Evolutionary conservation across 164 flowering plant species (phyloP).

Genomic region (Paratinospora sagittata): DNA sequence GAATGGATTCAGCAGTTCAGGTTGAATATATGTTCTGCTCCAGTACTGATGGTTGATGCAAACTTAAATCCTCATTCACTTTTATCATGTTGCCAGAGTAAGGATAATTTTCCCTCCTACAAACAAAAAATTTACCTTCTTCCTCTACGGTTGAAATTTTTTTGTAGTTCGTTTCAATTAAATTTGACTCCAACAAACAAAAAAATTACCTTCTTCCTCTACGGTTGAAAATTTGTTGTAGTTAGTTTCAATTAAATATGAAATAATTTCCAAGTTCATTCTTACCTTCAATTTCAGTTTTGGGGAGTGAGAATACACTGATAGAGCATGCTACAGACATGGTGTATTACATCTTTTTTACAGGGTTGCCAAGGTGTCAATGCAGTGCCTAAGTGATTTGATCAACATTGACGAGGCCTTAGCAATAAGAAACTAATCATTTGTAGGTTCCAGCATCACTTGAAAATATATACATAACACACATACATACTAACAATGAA

Average conservation of each 20-base stretch:
- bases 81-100: constrained; percentile 68
- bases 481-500: not conserved
- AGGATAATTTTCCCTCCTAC: not conserved
- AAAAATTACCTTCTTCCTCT: not conserved
- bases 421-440: too few species aligned
- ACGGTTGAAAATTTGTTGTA: not conserved
- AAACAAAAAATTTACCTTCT: not conserved
- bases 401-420: too few species aligned
- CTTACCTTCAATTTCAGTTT: too few species aligned
- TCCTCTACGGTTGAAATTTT: not conserved
- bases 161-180: not conserved
- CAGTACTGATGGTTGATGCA: constrained; percentile 88
- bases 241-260: too few species aligned
- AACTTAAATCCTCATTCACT: constrained; percentile 60
- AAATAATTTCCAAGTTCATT: too few species aligned
- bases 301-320: too few species aligned
- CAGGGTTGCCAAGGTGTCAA: too few species aligned
- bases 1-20: constrained; percentile 68
- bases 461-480: too few species aligned
- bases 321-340: too few species aligned
- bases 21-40: constrained; percentile 45
- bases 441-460: too few species aligned
- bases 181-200: not conserved
- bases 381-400: too few species aligned
- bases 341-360: too few species aligned